Evolutionary conservation across 2,329 filamentous ascomycete genomes (phyloP), one percentile per base, ranked within the genome.

Genomic region (Penicillium sp.): DNA sequence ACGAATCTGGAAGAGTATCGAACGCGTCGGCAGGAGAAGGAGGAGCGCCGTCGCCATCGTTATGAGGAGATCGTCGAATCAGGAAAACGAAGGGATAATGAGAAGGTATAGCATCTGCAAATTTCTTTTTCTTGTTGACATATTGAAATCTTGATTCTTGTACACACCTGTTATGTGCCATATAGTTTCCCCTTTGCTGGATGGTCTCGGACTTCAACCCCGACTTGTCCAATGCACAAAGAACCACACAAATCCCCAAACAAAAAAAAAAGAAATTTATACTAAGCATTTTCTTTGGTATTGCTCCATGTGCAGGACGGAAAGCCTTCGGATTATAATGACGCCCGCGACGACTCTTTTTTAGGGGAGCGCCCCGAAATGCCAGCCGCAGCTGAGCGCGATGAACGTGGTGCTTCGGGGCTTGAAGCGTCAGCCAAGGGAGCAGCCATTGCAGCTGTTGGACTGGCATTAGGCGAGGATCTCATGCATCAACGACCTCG

Each of bases 281-380:
- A 66, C 68, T 72, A 67, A 67, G 56, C 49, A 58, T 60, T 56
- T 56, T 20, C 49, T 49, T 60, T 61, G 55, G 56, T 60, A 54
- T 61, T 59, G 55, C 50, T 65, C 58, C 61, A 62, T 57, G 62
- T 69, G 63, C 63, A 73, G 70, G 69, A 68, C 56, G 64, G 55
- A 52, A 57, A 59, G 55, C 40, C 42, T 55, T 61, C 62, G 34
- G 65, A 72, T 57, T 68, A 74, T 66, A 67, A 72, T 65, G 54
- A 68, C 55, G 59, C 73, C 49, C 46, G 69, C 51, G 66, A 73
- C 46, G 67, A 78, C 75, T 80, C 82, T 85, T 85, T 85, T 85
- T 84, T 85, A 86, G 83, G 70, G 68, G 75, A 76, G 74, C 76
- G 81, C 82, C 82, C 80, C 80, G 83, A 83, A 81, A 80, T 80